Evolutionary conservation across 2,329 filamentous ascomycete genomes (phyloP).

Genomic region (Aschersonia sp.): DNA sequence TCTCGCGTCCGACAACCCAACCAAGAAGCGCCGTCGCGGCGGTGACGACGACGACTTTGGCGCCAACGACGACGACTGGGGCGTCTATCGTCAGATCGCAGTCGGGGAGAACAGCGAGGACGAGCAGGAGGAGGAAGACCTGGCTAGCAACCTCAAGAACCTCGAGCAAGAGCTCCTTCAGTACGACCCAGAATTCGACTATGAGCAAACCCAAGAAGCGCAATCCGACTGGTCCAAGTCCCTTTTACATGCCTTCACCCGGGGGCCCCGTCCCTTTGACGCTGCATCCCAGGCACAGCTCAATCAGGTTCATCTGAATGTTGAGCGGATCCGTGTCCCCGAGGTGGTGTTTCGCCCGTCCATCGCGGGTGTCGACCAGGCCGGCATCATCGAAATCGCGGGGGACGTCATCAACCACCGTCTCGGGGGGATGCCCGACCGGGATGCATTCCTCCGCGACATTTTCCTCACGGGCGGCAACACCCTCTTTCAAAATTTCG

Average conservation of each 20-base stretch:
- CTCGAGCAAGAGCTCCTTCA: conserved; percentile 76
- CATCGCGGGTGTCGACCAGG: conserved; percentile 86
- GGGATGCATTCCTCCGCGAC: conserved; percentile 63
- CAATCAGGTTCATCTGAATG: conserved; percentile 87
- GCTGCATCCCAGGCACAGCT: conserved; percentile 62
- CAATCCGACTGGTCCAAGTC: conserved; percentile 93
- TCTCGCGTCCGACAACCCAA: conserved; percentile 75
- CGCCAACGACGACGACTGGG: conserved; percentile 95
- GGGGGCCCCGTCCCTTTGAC: conserved; percentile 79
- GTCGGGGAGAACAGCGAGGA: conserved; percentile 73
- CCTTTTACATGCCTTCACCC: conserved; percentile 76
- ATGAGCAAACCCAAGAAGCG: conserved; percentile 82
- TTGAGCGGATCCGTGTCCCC: conserved; percentile 86
- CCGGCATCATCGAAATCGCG: conserved; percentile 82
- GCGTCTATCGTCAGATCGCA: conserved; percentile 85
- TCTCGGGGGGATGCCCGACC: conserved; percentile 41
- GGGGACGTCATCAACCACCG: conserved; percentile 81
- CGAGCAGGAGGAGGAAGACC: conserved; percentile 83
- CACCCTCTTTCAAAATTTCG: conserved; percentile 73
- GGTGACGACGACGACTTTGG: conserved; percentile 94
- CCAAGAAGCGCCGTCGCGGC: conserved; percentile 71
- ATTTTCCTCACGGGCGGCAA: conserved; percentile 93
- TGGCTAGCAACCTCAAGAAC: conserved; percentile 54
- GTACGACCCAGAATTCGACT: conserved; percentile 78
- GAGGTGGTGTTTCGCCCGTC: conserved; percentile 88